Percentiles rank a stretch among this genome's conserved stretches.
phyloP scores from a whole-genome alignment of 257 asterid genomes.

The Solanum neorickii region DNA sequence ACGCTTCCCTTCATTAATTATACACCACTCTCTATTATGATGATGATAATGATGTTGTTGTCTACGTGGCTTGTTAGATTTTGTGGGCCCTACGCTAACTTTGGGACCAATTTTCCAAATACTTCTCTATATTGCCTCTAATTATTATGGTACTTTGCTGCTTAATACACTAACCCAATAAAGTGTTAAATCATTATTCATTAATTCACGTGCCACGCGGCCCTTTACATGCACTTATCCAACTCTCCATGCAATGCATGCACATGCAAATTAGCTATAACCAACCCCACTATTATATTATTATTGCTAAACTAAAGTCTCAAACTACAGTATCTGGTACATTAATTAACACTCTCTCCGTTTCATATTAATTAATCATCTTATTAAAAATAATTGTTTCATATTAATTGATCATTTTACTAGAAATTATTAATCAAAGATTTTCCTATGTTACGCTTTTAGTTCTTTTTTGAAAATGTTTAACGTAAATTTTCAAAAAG shows the following conservation, averaged over 20 bases:
- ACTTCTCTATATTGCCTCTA: not conserved
- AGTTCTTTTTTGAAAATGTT: no score
- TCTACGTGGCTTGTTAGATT: slow-evolving; percentile 16
- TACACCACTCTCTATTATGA: not conserved
- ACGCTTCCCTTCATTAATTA: not conserved
- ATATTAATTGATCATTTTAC: no score
- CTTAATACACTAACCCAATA: slow-evolving; percentile 7
- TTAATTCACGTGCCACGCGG: slow-evolving; percentile 39
- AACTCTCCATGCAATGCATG: slow-evolving; percentile 1
- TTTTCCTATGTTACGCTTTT: no score
- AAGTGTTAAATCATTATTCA: slow-evolving; percentile 34
- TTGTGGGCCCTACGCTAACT: slow-evolving; percentile 11
- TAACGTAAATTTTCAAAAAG: no score
- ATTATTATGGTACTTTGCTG: slow-evolving; percentile 3
- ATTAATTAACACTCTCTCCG: no score
- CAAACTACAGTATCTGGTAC: not conserved
- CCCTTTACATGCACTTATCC: slow-evolving; percentile 3
- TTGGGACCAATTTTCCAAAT: slow-evolving; percentile 15
- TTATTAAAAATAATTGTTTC: no score
- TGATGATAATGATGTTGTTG: slow-evolving; percentile 4
- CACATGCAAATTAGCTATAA: not conserved
- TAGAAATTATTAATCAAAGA: no score
- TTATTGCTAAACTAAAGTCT: not conserved
- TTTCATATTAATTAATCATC: no score
- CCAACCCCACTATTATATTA: not conserved